Base-by-base conservation (phyloP, 208 protist species). In the Spironucleus salmonicida region DNA sequence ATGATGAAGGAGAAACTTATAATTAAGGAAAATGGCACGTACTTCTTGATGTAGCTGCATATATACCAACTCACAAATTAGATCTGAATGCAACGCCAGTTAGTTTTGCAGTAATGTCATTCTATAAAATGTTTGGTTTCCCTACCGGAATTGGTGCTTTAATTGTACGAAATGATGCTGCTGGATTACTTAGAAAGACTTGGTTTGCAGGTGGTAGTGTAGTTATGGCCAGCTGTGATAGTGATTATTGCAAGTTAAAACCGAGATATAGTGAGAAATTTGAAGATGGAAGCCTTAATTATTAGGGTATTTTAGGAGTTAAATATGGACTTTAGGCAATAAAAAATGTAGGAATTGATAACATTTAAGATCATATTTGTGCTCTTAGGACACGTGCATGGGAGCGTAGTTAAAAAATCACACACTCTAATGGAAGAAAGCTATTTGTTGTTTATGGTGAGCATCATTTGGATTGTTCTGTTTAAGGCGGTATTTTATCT, bases 21-120 rank as follows among this genome's bases (percentile, higher is more conserved):
- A 58, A 58, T 1, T 41, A 19, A 26, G 64, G 39, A 39, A 86
- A 64, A n/a, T 78, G 80, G 77, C 79, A 81, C n/a, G 79, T 89
- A 1, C 30, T 91, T 42, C 57, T 92, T 23, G 89, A 92, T 74
- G 82, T 78, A 1, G 82, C 88, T 11, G 78, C 83, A 35, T 83
- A 82, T 38, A 57, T 83, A 0, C 66, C 81, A 26, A 89, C 80
- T n/a, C 58, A 49, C 19, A 13, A 42, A 9, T 30, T 83, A 0
- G 78, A 83, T 59, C 15, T 83, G 1, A 68, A 35, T 1, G 61
- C 62, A 30, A 69, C 58, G n/a, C 27, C 62, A 11, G 61, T 76
- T 0, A 75, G 75, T 29, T 83, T 83, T 45, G 40, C 82, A 9
- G 32, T 42, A 1, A 69, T 83, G 39, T 79, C 71, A 0, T 83